Conservation (phyloP, 305 asterid species). For the Nicotiana rustica region DNA sequence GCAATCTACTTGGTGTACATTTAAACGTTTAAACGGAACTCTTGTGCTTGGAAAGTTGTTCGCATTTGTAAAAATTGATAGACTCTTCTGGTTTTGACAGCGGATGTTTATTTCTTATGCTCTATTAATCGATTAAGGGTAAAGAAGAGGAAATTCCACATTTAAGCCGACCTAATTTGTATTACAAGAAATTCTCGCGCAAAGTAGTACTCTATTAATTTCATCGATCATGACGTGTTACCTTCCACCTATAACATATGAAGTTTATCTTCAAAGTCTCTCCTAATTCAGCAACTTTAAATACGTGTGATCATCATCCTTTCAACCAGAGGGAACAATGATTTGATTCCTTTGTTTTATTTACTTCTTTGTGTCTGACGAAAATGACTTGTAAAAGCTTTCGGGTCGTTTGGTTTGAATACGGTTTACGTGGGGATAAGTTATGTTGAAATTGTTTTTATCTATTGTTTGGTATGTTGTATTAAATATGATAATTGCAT, state of each 20-base stretch:
- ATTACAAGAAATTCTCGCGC: neutral
- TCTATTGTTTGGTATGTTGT: too few relatives aligned
- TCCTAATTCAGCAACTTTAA: neutral
- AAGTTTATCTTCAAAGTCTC: neutral
- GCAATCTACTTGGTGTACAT: neutral
- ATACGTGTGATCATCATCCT: neutral
- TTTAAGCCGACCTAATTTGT: neutral
- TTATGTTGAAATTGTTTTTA: too few relatives aligned
- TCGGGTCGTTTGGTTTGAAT: too few relatives aligned
- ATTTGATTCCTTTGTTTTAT: too few relatives aligned
- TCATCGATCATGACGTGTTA: neutral
- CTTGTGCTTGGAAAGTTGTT: neutral
- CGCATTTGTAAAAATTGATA: neutral
- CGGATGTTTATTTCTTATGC: slow-evolving; percentile 5
- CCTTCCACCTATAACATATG: neutral
- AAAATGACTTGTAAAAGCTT: neutral
- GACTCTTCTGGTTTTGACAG: slow-evolving; percentile 6
- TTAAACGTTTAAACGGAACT: neutral
- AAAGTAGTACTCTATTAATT: neutral
- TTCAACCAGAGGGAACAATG: neutral
- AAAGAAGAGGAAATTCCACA: neutral
- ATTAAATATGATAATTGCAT: too few relatives aligned
- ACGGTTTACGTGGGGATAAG: too few relatives aligned
- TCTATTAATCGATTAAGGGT: neutral
- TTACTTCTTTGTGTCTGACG: neutral